Evolutionary conservation across 2,329 filamentous ascomycete species (phyloP), one percentile per base, ranked within the genome.

Genomic region (Exophiala calicioides): DNA sequence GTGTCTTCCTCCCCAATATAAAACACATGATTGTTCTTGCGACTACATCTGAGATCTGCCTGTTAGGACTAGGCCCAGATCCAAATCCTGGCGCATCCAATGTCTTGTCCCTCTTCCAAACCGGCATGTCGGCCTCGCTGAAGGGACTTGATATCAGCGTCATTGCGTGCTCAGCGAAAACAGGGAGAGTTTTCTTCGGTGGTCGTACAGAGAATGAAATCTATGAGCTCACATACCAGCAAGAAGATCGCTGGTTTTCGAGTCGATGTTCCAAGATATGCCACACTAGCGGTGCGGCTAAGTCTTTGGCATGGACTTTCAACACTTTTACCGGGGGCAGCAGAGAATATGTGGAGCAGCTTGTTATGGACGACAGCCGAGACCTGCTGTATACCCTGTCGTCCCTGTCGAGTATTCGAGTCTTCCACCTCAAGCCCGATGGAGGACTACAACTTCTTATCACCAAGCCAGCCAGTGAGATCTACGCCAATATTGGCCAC

Each of bases 161-260:
- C 34, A 90, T 98, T 58, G 83, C 84, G 16, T 88, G 86, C 12
- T 93, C 90, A 0, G 69, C 73, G 2, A 82, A 84, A 15, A 86
- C 82, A 16, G 94, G 94, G 6, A 86, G 93, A 52, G 93, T 98
- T 56, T 98, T 98, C 74, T 95, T 96, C 62, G 84, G 86, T 31
- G 88, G 90, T 27, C 79, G 78, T 39, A 79, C 76, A 39, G 88
- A 91, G 56, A 89, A 89, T 55, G 90, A 97, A 60, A 82, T 98
- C 36, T 88, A 93, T 65, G 93, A 98, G 68, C 79, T 98, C 43
- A 90, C 86, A 58, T 98, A 98, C 65, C 91, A 97, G 68, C 90
- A 95, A 62, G 90, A 97, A 66, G 93, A 98, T 69, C 86, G 87
- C 59, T 98, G 93, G 93, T 98, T 98, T 64, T 85, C 87, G 42